These are phyloP conservation scores for Saturnispora diversa DNA, from an alignment of 805 yeast species.

Conservation along the genomic window DNA sequence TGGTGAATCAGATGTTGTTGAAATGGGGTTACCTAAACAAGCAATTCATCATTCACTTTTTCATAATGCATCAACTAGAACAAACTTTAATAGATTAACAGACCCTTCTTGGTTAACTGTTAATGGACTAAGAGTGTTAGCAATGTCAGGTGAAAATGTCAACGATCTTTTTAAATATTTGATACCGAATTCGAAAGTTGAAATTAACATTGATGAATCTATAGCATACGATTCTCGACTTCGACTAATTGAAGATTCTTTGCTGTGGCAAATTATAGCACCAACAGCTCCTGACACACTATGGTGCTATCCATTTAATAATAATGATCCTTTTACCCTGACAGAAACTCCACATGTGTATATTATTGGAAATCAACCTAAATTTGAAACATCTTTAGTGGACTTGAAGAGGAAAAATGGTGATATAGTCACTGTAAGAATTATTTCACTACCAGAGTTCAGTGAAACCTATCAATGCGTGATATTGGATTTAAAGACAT, in stretches of 20 bases:
- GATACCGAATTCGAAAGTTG: constrained; percentile 32
- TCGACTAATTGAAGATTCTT: constrained; percentile 54
- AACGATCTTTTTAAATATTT: constrained; percentile 68
- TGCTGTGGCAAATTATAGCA: constrained; percentile 77
- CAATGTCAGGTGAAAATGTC: constrained; percentile 80
- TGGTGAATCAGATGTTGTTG: constrained; percentile 82
- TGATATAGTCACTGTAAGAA: constrained; percentile 31
- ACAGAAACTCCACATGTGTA: constrained; percentile 78
- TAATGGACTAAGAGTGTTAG: constrained; percentile 51
- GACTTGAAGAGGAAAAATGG: constrained; percentile 30
- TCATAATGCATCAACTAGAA: constrained; percentile 28
- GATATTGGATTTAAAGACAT: constrained; percentile 47
- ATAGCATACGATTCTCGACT: constrained; percentile 32
- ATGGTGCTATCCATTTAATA: constrained; percentile 76
- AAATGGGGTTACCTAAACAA: constrained; percentile 78
- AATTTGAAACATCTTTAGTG: constrained; percentile 41
- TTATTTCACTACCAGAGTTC: constrained; percentile 69
- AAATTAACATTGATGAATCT: constrained; percentile 22
- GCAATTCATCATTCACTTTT: constrained; percentile 77
- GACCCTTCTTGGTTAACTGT: constrained; percentile 72
- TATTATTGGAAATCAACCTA: constrained; percentile 76
- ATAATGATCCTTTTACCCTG: constrained; percentile 75
- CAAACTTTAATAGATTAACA: constrained; percentile 39
- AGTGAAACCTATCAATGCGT: constrained; percentile 56
- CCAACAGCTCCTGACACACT: constrained; percentile 97